Evolutionary conservation across 768 basidiomycete genomes (phyloP).

Genomic region (Sistotremastrum niveocremeum): DNA sequence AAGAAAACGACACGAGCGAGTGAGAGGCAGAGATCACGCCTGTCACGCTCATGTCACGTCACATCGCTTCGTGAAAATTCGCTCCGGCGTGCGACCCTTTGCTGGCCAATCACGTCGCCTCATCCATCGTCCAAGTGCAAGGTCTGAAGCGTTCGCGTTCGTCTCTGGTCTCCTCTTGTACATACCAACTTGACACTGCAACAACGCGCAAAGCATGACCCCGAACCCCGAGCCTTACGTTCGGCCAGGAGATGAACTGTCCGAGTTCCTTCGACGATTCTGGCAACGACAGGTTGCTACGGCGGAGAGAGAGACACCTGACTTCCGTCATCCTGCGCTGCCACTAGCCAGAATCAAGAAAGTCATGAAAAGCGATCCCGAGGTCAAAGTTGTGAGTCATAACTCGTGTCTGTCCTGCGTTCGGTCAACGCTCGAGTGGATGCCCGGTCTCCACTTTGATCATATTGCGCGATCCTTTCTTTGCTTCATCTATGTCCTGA

Average conservation of each 20-base stretch:
- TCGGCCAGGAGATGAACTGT: constrained; percentile 73
- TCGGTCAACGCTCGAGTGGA: too few relatives aligned
- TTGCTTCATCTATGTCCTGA: not conserved
- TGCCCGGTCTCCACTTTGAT: too few relatives aligned
- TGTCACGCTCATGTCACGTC: too few relatives aligned
- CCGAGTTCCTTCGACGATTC: constrained; percentile 74
- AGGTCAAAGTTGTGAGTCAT: constrained; percentile 64
- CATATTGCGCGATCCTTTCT: not conserved
- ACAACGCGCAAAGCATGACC: not conserved
- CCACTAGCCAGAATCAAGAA: constrained; percentile 96
- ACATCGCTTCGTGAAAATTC: too few relatives aligned
- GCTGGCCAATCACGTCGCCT: too few relatives aligned
- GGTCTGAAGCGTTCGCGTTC: too few relatives aligned
- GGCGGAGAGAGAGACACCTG: constrained; percentile 79
- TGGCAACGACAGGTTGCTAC: constrained; percentile 83
- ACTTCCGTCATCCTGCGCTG: constrained; percentile 76
- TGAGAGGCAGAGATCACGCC: too few relatives aligned
- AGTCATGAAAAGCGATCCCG: constrained; percentile 97
- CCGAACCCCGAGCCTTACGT: constrained; percentile 40
- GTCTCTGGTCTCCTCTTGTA: too few relatives aligned
- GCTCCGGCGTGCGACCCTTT: too few relatives aligned
- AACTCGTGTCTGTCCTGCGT: not conserved
- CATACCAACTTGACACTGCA: too few relatives aligned
- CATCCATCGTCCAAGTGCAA: too few relatives aligned
- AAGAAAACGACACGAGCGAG: too few relatives aligned